Base-by-base conservation (phyloP, 495 filamentous ascomycete species). In the Opeltia flavorubescens region DNA sequence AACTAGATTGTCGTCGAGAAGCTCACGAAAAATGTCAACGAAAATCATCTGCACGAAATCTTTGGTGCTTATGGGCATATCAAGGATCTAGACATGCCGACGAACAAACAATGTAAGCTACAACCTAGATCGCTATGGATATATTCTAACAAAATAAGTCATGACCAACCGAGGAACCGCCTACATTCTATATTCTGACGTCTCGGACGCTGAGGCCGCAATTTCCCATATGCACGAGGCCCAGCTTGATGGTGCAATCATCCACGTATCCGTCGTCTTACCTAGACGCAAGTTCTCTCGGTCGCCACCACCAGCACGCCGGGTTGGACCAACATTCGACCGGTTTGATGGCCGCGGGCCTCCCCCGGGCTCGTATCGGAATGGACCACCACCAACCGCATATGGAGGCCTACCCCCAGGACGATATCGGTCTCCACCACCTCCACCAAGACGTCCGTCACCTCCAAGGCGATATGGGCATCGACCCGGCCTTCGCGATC, bases 171-270 rank as follows among this genome's bases (percentile, higher is more conserved):
- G 89, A 41, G 88, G 93, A 43, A 91, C 89, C 8, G 93, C 91
- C 34, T 99, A 95, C 61, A 88, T 98, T 43, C 66, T 94, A 25
- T 99, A 86, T 63, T 64, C 76, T 36, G 70, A 80, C 43, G 76
- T 86, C 30, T 69, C 77, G 36, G 82, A 87, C 52, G 93, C 91
- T 29, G 86, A 94, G 56, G 70, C 78, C 15, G 91, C 91, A 21
- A 93, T 99, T 53, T 78, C 88, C 38, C 83, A 94, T 58, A 96
- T 99, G 93, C 93, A 99, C 61, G 91, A 99, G 69, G 86, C 86
- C 12, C 86, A 95, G 53, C 67, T 99, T 35, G 91, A 99, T 66
- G 93, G 91, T 31, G 74, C 83, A 13, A 64, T 80, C 17, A 80
- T 99, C 60, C 83, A 81, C 54, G 91, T 99, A 23, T 95, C 89